Base-by-base conservation (phyloP, 2,329 filamentous ascomycete genomes). In the Annulohypoxylon truncatum region DNA sequence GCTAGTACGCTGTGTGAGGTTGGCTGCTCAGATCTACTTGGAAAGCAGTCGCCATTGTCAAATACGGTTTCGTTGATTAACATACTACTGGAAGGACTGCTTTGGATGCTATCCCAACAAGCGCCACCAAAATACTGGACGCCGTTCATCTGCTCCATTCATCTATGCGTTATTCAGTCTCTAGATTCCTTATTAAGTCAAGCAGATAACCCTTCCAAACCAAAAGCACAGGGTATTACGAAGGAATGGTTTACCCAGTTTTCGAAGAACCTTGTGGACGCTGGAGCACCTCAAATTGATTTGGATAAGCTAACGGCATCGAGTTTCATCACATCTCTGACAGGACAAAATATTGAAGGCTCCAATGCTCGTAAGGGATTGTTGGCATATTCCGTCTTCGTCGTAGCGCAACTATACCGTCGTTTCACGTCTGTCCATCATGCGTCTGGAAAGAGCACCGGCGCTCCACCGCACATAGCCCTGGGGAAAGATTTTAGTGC, bases 1-100 rank as follows among this genome's bases (percentile, higher is more conserved):
- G 77, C 83, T 3, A 78, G 79, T 8, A 78, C 83, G 1, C 69
- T 88, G 2, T 82, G 82, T 2, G 84, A 81, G 57, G 77, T 87
- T 50, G 83, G 83, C 26, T 85, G 83, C 71, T 85, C 83, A 1
- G 76, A 80, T 40, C 63, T 80, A 0, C 78, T 79, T 0, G 68
- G 61, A 1, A 63, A 71, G 2, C 68, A 69, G 1, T 68, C 72
- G 4, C 74, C 76, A 1, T 73, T 83, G n/a, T 62, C 73, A 12
- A 79, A 84, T 64, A 83, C 83, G 57, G 61, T 83, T 9, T 78
- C 76, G 4, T 76, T 83, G 15, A 71, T 79, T 24, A 74, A 77
- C 38, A 72, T 76, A 1, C 66, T 85, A 4, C 38, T 73, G 13
- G 64, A 72, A 50, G 68, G 63, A 4, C 38, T 78, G 10, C 51